phyloP scores from a whole-genome alignment of 1,284 basidiomycete species.

The Fomes fomentarius region DNA sequence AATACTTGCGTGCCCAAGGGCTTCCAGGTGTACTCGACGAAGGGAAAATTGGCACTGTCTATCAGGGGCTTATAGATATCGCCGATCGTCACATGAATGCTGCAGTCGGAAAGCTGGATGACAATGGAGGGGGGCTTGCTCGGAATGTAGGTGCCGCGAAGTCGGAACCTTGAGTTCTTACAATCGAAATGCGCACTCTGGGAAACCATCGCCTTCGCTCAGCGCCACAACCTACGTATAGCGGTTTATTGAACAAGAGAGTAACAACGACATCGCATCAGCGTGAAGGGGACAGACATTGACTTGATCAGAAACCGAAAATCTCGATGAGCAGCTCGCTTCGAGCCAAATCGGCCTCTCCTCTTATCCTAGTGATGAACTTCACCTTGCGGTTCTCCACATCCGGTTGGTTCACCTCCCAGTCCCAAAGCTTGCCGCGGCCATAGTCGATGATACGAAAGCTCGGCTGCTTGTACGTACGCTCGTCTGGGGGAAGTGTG shows the following conservation, averaged over 20 bases:
- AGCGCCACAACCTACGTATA: too few species aligned
- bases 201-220: too few species aligned
- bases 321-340: too few species aligned
- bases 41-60: not conserved
- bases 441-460: constrained; percentile 61
- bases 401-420: not conserved
- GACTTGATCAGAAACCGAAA: too few species aligned
- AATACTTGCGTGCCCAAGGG: constrained; percentile 12
- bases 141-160: not conserved
- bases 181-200: too few species aligned
- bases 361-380: too few species aligned
- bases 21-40: constrained; percentile 12
- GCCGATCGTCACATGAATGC: constrained; percentile 14
- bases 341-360: too few species aligned
- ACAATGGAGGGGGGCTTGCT: constrained; percentile 7
- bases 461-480: constrained; percentile 33
- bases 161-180: not conserved
- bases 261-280: too few species aligned
- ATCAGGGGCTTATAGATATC: constrained; percentile 9
- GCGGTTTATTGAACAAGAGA: too few species aligned
- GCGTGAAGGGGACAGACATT: too few species aligned
- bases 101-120: constrained; percentile 6
- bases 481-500: constrained; percentile 32
- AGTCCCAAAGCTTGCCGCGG: constrained; percentile 17
- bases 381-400: too few species aligned